phyloP scores from a whole-genome alignment of 2,329 filamentous ascomycete genomes.

The Periconia macrospinosa region DNA sequence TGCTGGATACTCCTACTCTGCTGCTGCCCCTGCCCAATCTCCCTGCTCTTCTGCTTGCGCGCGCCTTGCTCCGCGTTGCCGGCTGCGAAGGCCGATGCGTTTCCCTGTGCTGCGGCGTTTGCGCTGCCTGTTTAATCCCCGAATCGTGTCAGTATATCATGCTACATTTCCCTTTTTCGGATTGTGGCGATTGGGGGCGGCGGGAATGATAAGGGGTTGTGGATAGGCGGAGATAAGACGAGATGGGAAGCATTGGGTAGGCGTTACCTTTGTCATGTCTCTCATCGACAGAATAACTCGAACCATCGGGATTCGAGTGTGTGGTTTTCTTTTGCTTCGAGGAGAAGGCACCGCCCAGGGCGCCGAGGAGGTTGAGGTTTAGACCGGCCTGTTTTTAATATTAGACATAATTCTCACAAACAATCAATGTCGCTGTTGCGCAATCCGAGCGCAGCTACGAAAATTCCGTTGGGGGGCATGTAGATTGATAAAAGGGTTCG shows the following conservation, averaged over 20 bases:
- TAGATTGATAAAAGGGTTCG: not conserved
- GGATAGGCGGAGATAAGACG: not conserved
- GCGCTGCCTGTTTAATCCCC: slow-evolving; percentile 15
- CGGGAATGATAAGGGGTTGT: too few species aligned
- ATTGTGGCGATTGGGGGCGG: not conserved
- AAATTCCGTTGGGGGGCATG: too few species aligned
- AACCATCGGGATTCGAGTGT: slow-evolving; percentile 29
- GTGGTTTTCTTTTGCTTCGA: slow-evolving; percentile 36
- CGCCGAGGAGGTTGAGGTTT: slow-evolving; percentile 41
- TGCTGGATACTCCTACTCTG: slow-evolving; percentile 8
- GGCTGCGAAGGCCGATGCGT: slow-evolving; percentile 24
- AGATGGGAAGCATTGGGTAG: not conserved
- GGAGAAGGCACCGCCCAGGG: slow-evolving; percentile 34
- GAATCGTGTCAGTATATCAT: not conserved
- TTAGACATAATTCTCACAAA: not conserved
- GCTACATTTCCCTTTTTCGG: not conserved
- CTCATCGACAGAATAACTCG: slow-evolving; percentile 22
- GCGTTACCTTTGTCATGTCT: slow-evolving; percentile 25
- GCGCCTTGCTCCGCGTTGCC: slow-evolving; percentile 19
- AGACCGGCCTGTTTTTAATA: slow-evolving; percentile 31
- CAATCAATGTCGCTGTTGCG: not conserved
- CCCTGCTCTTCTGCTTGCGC: slow-evolving; percentile 13
- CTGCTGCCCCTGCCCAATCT: slow-evolving; percentile 14
- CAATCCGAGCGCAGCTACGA: too few species aligned
- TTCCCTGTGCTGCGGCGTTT: slow-evolving; percentile 19